Evolutionary conservation across 495 filamentous ascomycete species (phyloP), one percentile per base, ranked within the genome.

Genomic region (Aspergillus kassunensis): DNA sequence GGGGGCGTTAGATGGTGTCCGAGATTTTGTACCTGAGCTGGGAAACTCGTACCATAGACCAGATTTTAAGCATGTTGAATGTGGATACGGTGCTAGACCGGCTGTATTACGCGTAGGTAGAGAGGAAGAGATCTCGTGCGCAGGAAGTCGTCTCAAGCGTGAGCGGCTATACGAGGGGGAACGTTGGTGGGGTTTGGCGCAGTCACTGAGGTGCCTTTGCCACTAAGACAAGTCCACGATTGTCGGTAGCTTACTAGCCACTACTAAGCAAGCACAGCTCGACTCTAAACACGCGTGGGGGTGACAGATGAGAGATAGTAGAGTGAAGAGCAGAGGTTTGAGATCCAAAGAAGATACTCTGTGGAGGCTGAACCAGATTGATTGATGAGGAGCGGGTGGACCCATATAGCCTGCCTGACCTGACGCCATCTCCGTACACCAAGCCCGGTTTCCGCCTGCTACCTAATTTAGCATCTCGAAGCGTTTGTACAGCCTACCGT

Each of bases 11-110:
- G 41, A 29, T 18, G 41, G n/a, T 6, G 23, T 27, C 37, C 6
- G 21, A 13, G 50, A 30, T 7, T 19, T 15, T 9, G 13, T 4
- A 16, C 11, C 19, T 23, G 16, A 7, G 20, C 12, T 21, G 10
- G 37, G 23, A 6, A 20, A 51, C 35, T 35, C 81, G 39, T 76
- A 95, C 91, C 91, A 98, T 96, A 68, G 91, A 95, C 93, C 93
- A 98, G 78, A 98, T 96, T 71, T 98, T 98, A 76, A 97, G 78
- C 93, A 98, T 98, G 60, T 70, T 90, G 82, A 66, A 31, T 15
- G 19, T 11, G 6, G 10, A 16, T 49, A 25, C 42, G 30, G 23
- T 2, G 18, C n/a, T 21, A 35, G 13, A 10, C 29, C 18, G 35
- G 34, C 19, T 11, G 30, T 11, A n/a, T 3, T 33, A n/a, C n/a